Conservation (phyloP, 2,329 filamentous ascomycete genomes). For the Cladosporium sp. region DNA sequence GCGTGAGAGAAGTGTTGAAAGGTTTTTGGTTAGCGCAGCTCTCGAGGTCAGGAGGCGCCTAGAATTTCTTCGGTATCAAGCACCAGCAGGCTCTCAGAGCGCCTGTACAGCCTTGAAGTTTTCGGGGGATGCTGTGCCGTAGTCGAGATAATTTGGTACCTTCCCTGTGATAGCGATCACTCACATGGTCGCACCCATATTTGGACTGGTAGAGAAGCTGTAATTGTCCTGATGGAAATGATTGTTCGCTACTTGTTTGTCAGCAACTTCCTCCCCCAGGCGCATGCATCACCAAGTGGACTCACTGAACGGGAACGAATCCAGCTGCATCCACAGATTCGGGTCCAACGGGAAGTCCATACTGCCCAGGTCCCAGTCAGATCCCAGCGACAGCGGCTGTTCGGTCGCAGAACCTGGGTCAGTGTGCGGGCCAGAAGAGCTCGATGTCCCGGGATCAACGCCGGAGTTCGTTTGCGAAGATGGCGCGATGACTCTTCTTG, state of each 20-base stretch:
- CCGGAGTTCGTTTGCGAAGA: conserved; percentile 6
- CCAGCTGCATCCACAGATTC: conserved; percentile 34
- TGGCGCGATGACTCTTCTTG: conserved; percentile 31
- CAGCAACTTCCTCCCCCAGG: neutral
- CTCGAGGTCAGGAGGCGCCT: neutral
- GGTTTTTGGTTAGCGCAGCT: neutral
- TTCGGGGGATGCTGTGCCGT: too few species aligned
- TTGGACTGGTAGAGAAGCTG: neutral
- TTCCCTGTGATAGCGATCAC: neutral
- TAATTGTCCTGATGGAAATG: conserved; percentile 7
- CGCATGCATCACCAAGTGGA: neutral
- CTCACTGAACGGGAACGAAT: conserved; percentile 32
- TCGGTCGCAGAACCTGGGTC: conserved; percentile 1
- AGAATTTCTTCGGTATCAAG: neutral
- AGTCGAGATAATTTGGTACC: neutral
- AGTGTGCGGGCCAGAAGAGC: conserved; percentile 14
- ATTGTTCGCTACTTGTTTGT: neutral
- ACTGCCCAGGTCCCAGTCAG: conserved; percentile 12
- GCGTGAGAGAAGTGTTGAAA: neutral
- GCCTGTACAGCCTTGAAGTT: neutral
- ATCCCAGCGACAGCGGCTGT: neutral
- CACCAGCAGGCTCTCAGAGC: too few species aligned
- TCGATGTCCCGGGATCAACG: conserved; percentile 17
- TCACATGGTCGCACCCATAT: neutral
- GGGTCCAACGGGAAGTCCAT: conserved; percentile 32